A percentile compares a stretch with the other conserved stretches of the same genome.
phyloP scores from a whole-genome alignment of 2,329 filamentous ascomycete species.

The Beauveria australis region DNA sequence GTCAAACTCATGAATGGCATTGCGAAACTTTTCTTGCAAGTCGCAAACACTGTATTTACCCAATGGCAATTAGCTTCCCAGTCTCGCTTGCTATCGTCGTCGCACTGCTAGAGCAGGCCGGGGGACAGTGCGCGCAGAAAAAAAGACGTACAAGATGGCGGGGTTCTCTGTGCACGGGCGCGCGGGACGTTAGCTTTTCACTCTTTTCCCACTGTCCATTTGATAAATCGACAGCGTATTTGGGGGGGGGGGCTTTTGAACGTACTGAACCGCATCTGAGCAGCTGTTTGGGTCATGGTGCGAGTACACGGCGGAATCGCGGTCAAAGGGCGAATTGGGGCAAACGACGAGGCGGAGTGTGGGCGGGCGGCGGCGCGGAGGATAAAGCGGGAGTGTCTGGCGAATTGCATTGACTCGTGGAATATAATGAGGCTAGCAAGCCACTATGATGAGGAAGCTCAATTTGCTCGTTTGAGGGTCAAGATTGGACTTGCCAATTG shows the following conservation, averaged over 20 bases:
- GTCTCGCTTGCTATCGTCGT: neutral
- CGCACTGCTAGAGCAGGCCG: neutral
- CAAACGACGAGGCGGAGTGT: neutral
- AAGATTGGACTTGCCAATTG: too few species aligned
- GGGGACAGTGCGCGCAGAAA: too few species aligned
- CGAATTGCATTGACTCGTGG: neutral
- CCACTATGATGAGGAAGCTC: too few species aligned
- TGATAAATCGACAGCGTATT: too few species aligned
- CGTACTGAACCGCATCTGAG: slow-evolving; percentile 28
- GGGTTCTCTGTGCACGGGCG: slow-evolving; percentile 35
- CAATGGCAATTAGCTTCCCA: neutral
- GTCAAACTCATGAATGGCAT: slow-evolving; percentile 75
- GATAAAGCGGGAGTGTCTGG: neutral
- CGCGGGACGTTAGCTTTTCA: neutral
- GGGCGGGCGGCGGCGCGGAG: neutral
- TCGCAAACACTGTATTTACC: slow-evolving; percentile 66
- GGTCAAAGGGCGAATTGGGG: neutral
- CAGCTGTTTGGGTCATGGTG: slow-evolving; percentile 14
- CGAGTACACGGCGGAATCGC: neutral
- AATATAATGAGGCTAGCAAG: too few species aligned
- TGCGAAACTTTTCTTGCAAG: slow-evolving; percentile 86
- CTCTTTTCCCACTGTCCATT: too few species aligned
- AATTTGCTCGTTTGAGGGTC: neutral
- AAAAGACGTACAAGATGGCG: slow-evolving; percentile 38
- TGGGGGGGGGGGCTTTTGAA: slow-evolving; percentile 7